Percentiles rank a stretch among this genome's conserved stretches.
Evolutionary conservation across 2,329 filamentous ascomycete genomes (phyloP).

Genomic region (Cryphonectria radicalis): DNA sequence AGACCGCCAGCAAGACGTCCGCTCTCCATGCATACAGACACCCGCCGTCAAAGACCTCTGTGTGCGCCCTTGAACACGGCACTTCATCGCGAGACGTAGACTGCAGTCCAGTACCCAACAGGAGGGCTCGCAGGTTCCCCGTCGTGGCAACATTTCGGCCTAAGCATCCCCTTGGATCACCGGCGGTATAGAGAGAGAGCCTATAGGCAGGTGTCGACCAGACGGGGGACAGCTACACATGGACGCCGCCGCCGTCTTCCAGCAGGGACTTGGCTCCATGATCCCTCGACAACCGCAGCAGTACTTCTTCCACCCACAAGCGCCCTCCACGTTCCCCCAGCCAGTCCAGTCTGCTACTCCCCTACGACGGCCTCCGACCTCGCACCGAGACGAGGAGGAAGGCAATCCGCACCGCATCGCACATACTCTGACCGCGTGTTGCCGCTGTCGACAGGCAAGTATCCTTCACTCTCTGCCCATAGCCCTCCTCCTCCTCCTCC

Average conservation of each 20-base stretch:
- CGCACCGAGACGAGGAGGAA: conserved; percentile 53
- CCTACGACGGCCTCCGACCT: conserved; percentile 35
- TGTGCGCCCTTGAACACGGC: conserved; percentile 13
- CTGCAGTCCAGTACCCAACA: neutral
- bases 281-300: conserved; percentile 46
- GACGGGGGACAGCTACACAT: conserved; percentile 43
- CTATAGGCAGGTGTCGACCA: neutral
- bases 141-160: neutral
- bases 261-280: conserved; percentile 60
- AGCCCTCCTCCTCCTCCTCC: neutral
- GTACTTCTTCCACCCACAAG: conserved; percentile 37
- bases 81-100: neutral
- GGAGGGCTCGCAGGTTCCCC: neutral
- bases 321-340: conserved; percentile 34
- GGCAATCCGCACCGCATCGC: conserved; percentile 66
- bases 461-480: conserved; percentile 9
- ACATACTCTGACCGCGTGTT: conserved; percentile 80
- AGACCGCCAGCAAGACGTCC: neutral
- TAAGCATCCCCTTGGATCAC: neutral
- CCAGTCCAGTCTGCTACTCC: conserved; percentile 28
- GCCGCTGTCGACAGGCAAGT: conserved; percentile 76
- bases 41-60: neutral
- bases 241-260: conserved; percentile 64
- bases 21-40: conserved; percentile 8
- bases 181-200: no score